Evolutionary conservation across 371 early-diverging fungal species (phyloP), one percentile per base, ranked within the genome.

Genomic region (Umbelopsis sp.): DNA sequence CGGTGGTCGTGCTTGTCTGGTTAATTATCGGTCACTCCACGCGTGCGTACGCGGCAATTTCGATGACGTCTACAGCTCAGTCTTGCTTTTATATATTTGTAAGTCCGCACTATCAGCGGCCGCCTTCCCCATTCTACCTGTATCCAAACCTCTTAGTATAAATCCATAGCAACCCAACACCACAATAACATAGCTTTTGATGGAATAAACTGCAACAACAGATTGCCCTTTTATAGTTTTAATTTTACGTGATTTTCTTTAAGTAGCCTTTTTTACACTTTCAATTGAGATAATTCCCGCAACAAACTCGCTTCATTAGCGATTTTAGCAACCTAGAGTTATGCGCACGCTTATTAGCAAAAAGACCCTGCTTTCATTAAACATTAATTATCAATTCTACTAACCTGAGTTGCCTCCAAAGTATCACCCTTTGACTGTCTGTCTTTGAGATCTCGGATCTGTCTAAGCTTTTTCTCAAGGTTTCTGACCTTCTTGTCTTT

Each of bases 391-490:
- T 29, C 0, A 24, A 22, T 10, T 24, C 14, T 12, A 57, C 69
- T 70, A 71, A 91, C 78, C 87, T 98, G 98, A 57, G 94, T 93
- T 70, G 87, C 77, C 75, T 94, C 95, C 18, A 98, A 80, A 44
- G 75, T 79, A 71, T 93, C 94, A 37, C 97, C 97, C 5, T 83
- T 82, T 9, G 80, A 83, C 75, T 89, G 87, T 69, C 90, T 90
- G 45, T 90, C 90, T 73, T 92, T 92, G 52, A 98, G 80, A 50
- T 92, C 94, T 46, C 83, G 82, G 76, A 98, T 97, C 78, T 95
- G 94, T 74, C 90, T 87, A 68, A 97, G 78, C 80, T 97, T 98
- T 86, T 94, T 96, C 68, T 92, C 90, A 32, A 97, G 77, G 63
- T 80, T 87, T 70, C 95, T 89, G 70, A 95, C 85, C 79, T 91